These are phyloP conservation scores for Helichrysum umbraculigerum DNA, from an alignment of 129 eudicot species.

Conservation along the genomic window DNA sequence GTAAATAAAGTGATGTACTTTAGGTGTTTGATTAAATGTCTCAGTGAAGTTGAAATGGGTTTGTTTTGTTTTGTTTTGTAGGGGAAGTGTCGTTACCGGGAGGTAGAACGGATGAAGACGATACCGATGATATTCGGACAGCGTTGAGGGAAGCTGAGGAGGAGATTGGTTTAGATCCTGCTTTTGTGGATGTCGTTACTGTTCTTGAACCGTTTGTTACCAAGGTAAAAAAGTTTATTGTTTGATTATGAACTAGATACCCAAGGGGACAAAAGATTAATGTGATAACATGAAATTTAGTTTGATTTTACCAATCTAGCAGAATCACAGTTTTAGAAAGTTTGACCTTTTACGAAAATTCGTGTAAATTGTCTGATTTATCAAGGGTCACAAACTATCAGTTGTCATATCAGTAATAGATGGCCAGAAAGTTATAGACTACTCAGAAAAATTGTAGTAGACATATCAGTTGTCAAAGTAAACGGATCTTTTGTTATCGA, in stretches of 20 bases:
- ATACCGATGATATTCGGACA: conserved; percentile 48
- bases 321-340: neutral
- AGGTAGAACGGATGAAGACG: conserved; percentile 66
- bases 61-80: conserved; percentile 27
- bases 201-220: conserved; percentile 51
- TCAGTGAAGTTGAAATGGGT: neutral
- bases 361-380: neutral
- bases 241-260: neutral
- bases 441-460: neutral
- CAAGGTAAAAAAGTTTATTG: conserved; percentile 38
- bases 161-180: conserved; percentile 83
- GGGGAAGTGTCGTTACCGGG: conserved; percentile 88
- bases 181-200: conserved; percentile 59
- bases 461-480: neutral
- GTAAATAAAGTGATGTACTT: conserved; percentile 25
- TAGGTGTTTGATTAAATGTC: neutral
- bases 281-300: neutral
- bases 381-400: neutral
- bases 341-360: neutral
- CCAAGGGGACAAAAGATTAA: neutral
- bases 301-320: neutral
- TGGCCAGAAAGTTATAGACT: neutral
- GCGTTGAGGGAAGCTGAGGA: conserved; percentile 82
- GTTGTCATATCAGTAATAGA: too few species aligned
- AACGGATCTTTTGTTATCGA: neutral